phyloP scores from a whole-genome alignment of 345 rosid genomes.

The Mallotus nudiflorus region DNA sequence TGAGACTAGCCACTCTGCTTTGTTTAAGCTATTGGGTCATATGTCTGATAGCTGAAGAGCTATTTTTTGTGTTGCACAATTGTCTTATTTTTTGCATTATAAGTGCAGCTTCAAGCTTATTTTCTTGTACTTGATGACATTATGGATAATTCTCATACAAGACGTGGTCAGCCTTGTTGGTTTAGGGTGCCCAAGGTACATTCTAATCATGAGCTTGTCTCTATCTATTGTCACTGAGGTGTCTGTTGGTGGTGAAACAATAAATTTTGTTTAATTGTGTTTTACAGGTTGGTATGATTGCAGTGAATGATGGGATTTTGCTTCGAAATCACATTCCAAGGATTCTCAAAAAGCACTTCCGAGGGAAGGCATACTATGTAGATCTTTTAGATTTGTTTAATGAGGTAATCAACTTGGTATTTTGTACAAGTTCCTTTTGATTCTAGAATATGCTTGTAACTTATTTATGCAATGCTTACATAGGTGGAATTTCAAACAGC shows the following conservation, averaged over 20 bases:
- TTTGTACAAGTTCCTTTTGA: neutral
- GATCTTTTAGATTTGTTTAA: conserved; percentile 66
- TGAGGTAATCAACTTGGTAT: conserved; percentile 38
- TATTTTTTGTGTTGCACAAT: neutral
- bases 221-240: neutral
- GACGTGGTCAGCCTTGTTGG: conserved; percentile 52
- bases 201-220: neutral
- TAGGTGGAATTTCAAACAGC: conserved; percentile 53
- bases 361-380: conserved; percentile 52
- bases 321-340: conserved; percentile 67
- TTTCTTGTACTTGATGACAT: conserved; percentile 49
- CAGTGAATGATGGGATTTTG: conserved; percentile 54
- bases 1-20: neutral
- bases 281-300: conserved; percentile 42
- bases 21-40: neutral
- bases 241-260: conserved; percentile 1
- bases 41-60: neutral
- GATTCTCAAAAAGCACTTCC: conserved; percentile 58
- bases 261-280: neutral
- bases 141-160: conserved; percentile 43
- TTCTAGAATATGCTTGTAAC: neutral
- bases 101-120: conserved; percentile 43
- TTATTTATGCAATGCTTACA: neutral
- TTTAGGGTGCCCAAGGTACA: conserved; percentile 41
- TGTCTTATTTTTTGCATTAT: neutral